phyloP scores from a whole-genome alignment of 1,284 basidiomycete species.

The Ceratobasidium sp. region DNA sequence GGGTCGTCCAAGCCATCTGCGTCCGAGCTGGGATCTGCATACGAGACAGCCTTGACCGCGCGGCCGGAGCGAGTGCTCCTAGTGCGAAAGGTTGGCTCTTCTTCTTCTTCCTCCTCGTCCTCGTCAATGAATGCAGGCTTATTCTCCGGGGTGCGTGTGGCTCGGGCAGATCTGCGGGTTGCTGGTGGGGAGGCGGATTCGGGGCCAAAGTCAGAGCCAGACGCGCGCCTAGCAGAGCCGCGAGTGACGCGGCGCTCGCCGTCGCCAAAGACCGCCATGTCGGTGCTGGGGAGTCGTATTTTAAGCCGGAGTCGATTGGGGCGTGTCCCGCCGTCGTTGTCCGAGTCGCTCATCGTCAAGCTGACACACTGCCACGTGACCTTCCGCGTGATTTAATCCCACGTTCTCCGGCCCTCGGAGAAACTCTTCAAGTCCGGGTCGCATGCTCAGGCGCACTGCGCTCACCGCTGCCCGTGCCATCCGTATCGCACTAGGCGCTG shows the following conservation, averaged over 20 bases:
- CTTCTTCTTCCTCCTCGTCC: constrained; percentile 33
- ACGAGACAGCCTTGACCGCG: constrained; percentile 33
- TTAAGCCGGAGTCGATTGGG: constrained; percentile 18
- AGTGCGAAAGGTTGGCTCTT: neutral
- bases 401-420: neutral
- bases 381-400: constrained; percentile 14
- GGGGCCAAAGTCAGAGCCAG: constrained; percentile 38
- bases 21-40: constrained; percentile 39
- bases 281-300: constrained; percentile 3
- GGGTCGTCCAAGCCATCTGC: constrained; percentile 41
- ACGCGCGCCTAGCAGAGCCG: constrained; percentile 16
- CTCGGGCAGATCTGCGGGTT: constrained; percentile 12
- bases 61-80: constrained; percentile 33
- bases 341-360: constrained; percentile 24
- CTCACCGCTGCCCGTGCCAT: constrained; percentile 39
- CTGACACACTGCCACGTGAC: constrained; percentile 26
- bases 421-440: too few species aligned
- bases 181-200: constrained; percentile 20
- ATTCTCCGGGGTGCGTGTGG: constrained; percentile 34
- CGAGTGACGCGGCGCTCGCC: constrained; percentile 42
- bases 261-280: constrained; percentile 35
- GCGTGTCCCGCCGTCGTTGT: constrained; percentile 37
- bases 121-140: constrained; percentile 26
- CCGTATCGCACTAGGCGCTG: constrained; percentile 25
- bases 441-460: constrained; percentile 40